phyloP scores from a whole-genome alignment of 352 stramenopile genomes.

The Pythium graminicola region DNA sequence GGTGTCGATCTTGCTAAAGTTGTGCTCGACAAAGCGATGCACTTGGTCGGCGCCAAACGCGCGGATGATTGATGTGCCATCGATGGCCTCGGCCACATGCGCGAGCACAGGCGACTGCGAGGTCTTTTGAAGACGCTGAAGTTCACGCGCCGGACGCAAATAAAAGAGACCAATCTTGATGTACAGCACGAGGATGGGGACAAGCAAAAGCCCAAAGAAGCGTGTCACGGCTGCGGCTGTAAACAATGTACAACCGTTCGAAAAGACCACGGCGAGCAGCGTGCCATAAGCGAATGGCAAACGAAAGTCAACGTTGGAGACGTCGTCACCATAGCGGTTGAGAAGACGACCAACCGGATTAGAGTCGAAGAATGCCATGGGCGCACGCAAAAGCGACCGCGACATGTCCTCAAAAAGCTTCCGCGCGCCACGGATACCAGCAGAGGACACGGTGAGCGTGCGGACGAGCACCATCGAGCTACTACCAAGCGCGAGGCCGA shows the following conservation, averaged over 20 bases:
- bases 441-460: constrained; percentile 5
- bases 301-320: constrained; percentile 76
- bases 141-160: constrained; percentile 40
- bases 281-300: constrained; percentile 18
- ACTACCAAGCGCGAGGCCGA: too few relatives aligned
- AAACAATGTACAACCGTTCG: constrained; percentile 46
- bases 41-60: constrained; percentile 40
- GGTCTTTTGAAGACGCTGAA: constrained; percentile 45
- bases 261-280: constrained; percentile 58
- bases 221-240: constrained; percentile 62
- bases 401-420: constrained; percentile 81
- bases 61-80: constrained; percentile 38
- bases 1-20: constrained; percentile 26
- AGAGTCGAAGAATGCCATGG: constrained; percentile 87
- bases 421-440: constrained; percentile 11
- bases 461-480: constrained; percentile 12
- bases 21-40: constrained; percentile 30
- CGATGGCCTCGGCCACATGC: constrained; percentile 43
- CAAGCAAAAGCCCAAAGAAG: constrained; percentile 49
- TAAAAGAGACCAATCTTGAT: constrained; percentile 40
- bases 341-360: constrained; percentile 84
- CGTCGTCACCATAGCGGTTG: constrained; percentile 82
- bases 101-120: constrained; percentile 41
- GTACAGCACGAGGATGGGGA: constrained; percentile 79
- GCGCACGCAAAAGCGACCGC: constrained; percentile 74